A percentile compares a stretch with the other conserved stretches of the same genome.
phyloP scores from a whole-genome alignment of 2,329 filamentous ascomycete genomes.

The Aspergillus latus region DNA sequence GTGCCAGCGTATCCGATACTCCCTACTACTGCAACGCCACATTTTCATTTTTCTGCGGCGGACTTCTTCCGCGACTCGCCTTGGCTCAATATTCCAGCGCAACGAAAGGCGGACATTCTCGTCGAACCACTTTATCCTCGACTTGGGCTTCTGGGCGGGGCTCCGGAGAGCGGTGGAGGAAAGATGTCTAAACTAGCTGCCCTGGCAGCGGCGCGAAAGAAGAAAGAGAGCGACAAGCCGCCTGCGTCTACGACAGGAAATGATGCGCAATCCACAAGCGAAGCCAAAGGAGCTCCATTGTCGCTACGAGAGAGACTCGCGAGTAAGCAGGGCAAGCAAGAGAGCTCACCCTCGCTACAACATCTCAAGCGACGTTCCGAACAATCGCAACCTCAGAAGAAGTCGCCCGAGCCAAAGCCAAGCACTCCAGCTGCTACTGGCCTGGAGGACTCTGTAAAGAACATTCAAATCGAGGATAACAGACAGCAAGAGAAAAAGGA shows the following conservation, averaged over 20 bases:
- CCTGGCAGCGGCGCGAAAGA: slow-evolving; percentile 80
- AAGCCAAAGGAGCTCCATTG: slow-evolving; percentile 27
- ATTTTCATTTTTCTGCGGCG: slow-evolving; percentile 46
- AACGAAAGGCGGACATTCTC: slow-evolving; percentile 64
- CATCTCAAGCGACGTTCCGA: slow-evolving; percentile 15
- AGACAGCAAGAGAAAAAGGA: slow-evolving; percentile 14
- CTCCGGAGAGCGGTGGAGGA: slow-evolving; percentile 53
- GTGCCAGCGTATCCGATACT: slow-evolving; percentile 33
- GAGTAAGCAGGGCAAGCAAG: slow-evolving; percentile 29
- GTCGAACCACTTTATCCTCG: slow-evolving; percentile 59
- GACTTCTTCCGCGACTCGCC: slow-evolving; percentile 80
- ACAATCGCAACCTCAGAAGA: slow-evolving; percentile 21
- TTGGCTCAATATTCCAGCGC: slow-evolving; percentile 72
- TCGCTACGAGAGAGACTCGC: slow-evolving; percentile 43
- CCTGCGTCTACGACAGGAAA: slow-evolving; percentile 13
- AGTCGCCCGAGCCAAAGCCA: slow-evolving; percentile 19
- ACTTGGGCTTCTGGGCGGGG: slow-evolving; percentile 76
- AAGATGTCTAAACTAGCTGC: slow-evolving; percentile 91
- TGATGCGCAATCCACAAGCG: slow-evolving; percentile 17
- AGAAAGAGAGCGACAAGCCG: slow-evolving; percentile 69
- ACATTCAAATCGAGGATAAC: slow-evolving; percentile 6
- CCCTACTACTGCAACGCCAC: slow-evolving; percentile 23
- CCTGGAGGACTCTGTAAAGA: slow-evolving; percentile 4
- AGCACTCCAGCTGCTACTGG: slow-evolving; percentile 7
- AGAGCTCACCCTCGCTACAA: slow-evolving; percentile 25